Evolutionary conservation across 345 rosid species (phyloP), one percentile per base, ranked within the genome.

Genomic region (Salix dunnii): DNA sequence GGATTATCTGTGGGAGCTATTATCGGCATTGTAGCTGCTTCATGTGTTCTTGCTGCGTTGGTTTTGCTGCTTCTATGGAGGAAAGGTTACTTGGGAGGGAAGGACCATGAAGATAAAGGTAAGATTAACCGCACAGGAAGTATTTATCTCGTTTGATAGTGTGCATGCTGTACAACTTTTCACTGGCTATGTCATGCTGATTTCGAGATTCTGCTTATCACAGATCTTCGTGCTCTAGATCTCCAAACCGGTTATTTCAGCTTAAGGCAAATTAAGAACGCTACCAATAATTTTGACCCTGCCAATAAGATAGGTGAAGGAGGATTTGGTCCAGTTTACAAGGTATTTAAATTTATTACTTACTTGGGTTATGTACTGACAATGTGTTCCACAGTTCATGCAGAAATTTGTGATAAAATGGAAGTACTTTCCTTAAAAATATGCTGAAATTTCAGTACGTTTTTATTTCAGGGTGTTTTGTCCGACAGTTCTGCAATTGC

Each of bases 281-380:
- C 97, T 16, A 94, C 97, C 1, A 82, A 85, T 72, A 94, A 91
- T 71, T 94, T 94, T 67, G 89, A 90, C 75, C 79, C 89, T 61
- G 85, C 86, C 25, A 85, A 88, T 82, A 94, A 94, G 89, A 90
- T 91, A 25, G 97, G 95, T 60, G 98, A 94, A 87, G 97, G 98
- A 85, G 98, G 95, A 43, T 94, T 94, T 74, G 94, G 98, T 33
- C 91, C 97, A n/a, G 98, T 94, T 55, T 92, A 85, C 88, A 92
- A 91, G 96, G 96, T 94, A 84, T 74, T 23, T 21, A 72, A 9
- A 13, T 66, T 6, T 35, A 28, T 5, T 65, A 35, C 68, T 55
- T 9, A 55, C 12, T 55, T 9, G 1, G 27, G 23, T 55, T 10
- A 58, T 9, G 28, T 10, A 14, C 62, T 58, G 62, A n/a, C 28